Conservation (phyloP, 2,329 filamentous ascomycete species). For the Rhynchosporium secalis region DNA sequence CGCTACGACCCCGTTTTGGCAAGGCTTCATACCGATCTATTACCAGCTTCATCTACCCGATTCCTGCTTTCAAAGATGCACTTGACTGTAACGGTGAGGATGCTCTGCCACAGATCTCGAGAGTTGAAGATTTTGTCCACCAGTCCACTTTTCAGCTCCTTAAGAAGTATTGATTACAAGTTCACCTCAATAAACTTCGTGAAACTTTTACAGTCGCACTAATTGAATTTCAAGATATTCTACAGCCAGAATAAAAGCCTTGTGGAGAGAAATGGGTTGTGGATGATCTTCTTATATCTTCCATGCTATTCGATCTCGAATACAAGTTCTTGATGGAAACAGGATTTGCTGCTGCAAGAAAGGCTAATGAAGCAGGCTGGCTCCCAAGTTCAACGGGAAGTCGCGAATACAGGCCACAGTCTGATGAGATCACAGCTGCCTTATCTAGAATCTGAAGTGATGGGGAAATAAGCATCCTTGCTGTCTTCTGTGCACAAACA, state of each 20-base stretch:
- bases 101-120: too few species aligned
- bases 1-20: too few species aligned
- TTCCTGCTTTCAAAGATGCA: too few species aligned
- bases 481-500: neutral
- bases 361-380: neutral
- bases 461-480: neutral
- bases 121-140: too few species aligned
- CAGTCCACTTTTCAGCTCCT: neutral
- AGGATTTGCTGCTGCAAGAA: neutral
- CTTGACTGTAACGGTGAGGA: too few species aligned
- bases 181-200: neutral
- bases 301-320: neutral
- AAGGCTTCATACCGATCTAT: too few species aligned
- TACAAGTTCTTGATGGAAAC: neutral
- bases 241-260: neutral
- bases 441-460: neutral
- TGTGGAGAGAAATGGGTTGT: neutral
- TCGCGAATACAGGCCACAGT: neutral
- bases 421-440: neutral
- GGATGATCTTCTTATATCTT: neutral
- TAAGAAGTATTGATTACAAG: neutral
- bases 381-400: neutral
- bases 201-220: neutral
- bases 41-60: too few species aligned
- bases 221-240: neutral